phyloP scores from a whole-genome alignment of 78 protist genomes.

The Dictyostelium purpureum region DNA sequence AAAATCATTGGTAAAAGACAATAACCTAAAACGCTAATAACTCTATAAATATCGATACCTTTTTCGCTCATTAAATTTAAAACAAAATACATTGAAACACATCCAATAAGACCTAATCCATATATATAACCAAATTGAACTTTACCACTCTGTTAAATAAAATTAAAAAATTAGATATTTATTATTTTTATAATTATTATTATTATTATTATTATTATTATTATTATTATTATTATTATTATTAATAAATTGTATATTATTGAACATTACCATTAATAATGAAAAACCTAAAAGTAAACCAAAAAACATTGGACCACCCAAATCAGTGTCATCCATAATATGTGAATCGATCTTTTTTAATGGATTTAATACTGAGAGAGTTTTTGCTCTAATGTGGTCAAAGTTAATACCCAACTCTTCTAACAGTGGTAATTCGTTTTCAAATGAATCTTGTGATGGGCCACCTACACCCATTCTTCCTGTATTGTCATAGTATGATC shows the following conservation, averaged over 20 bases:
- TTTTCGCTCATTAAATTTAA: constrained; percentile 81
- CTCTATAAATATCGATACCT: constrained; percentile 72
- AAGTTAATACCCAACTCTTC: constrained; percentile 90
- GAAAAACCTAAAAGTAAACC: constrained; percentile 86
- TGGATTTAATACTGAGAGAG: constrained; percentile 87
- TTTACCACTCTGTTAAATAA: constrained; percentile 88
- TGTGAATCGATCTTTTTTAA: constrained; percentile 67
- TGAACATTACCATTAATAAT: constrained; percentile 82
- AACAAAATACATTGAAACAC: constrained; percentile 86
- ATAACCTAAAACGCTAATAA: constrained; percentile 91
- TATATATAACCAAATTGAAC: constrained; percentile 95
- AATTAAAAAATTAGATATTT: not conserved
- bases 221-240: too few species aligned
- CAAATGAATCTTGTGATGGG: constrained; percentile 38
- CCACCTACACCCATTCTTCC: constrained; percentile 50
- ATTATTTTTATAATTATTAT: too few species aligned
- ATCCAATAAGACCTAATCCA: constrained; percentile 92
- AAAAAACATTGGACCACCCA: constrained; percentile 96
- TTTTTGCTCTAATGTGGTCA: constrained; percentile 76
- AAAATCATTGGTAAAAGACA: constrained; percentile 94
- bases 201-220: not conserved
- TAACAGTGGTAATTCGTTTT: constrained; percentile 49
- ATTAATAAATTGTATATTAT: not conserved
- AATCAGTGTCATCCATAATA: constrained; percentile 93
- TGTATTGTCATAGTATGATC: not conserved